Percentiles rank a stretch among this genome's conserved stretches.
Conservation (phyloP, 495 filamentous ascomycete species). For the Annulohypoxylon maeteangense region DNA sequence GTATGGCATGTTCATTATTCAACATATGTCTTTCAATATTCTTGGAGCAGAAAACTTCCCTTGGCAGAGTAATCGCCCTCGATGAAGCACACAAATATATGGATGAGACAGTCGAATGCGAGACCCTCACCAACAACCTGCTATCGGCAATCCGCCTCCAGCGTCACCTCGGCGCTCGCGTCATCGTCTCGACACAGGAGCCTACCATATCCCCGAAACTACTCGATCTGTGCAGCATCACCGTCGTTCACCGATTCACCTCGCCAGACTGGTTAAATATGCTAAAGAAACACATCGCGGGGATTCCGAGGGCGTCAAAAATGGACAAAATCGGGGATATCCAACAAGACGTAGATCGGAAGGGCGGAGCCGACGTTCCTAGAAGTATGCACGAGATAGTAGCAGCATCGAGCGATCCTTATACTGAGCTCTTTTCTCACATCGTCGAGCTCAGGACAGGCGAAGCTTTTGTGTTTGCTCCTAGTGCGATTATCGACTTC, state of each 20-base stretch:
- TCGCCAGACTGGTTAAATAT: constrained; percentile 73
- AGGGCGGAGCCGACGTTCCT: constrained; percentile 54
- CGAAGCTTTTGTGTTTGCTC: not conserved
- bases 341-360: constrained; percentile 67
- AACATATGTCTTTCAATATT: constrained; percentile 7
- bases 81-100: constrained; percentile 10
- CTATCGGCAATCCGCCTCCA: constrained; percentile 74
- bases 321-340: not conserved
- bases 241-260: constrained; percentile 79
- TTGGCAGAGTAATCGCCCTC: not conserved
- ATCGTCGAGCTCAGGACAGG: constrained; percentile 5
- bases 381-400: not conserved
- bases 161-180: constrained; percentile 71
- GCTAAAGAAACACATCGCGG: constrained; percentile 72
- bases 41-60: not conserved
- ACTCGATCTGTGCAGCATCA: constrained; percentile 76
- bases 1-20: not conserved
- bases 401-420: not conserved
- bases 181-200: constrained; percentile 82
- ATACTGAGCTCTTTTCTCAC: not conserved
- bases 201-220: constrained; percentile 76
- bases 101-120: constrained; percentile 7
- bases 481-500: not conserved
- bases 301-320: constrained; percentile 19
- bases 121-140: constrained; percentile 68